Percentiles rank a stretch among this genome's conserved stretches.
Conservation (phyloP, 2,329 filamentous ascomycete species). For the Pyricularia sp. region DNA sequence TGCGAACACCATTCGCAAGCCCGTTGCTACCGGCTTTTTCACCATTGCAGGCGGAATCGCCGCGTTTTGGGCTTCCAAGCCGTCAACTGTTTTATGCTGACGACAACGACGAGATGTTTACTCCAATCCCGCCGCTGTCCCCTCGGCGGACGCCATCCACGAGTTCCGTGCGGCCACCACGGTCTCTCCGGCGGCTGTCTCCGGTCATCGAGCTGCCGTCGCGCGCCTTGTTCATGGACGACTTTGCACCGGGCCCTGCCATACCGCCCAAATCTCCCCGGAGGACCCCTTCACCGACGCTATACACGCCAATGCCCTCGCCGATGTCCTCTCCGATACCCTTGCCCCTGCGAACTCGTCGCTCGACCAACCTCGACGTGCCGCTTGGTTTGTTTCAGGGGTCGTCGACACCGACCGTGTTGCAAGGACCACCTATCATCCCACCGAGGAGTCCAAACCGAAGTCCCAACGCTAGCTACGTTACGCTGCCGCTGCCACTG, state of each 20-base stretch:
- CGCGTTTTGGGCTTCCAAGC: no score
- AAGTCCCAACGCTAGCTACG: not conserved
- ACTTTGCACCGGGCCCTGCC: not conserved
- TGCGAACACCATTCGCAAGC: no score
- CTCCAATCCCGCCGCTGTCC: not conserved
- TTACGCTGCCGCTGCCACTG: not conserved
- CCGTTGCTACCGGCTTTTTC: no score
- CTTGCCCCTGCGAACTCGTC: not conserved
- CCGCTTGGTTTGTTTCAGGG: not conserved
- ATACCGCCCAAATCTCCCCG: not conserved
- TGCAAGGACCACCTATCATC: not conserved
- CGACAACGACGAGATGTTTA: not conserved
- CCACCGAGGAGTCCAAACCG: not conserved
- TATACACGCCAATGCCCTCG: not conserved
- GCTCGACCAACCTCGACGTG: not conserved
- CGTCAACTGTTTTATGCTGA: not conserved
- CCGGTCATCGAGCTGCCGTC: not conserved
- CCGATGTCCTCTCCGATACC: not conserved
- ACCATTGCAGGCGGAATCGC: not conserved
- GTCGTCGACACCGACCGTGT: not conserved
- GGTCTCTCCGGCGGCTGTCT: not conserved
- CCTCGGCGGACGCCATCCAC: not conserved
- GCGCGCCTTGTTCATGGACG: not conserved
- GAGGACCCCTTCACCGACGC: not conserved
- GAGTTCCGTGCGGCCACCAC: not conserved